Conservation (phyloP, 2,329 filamentous ascomycete species). For the Neurospora crassa region DNA sequence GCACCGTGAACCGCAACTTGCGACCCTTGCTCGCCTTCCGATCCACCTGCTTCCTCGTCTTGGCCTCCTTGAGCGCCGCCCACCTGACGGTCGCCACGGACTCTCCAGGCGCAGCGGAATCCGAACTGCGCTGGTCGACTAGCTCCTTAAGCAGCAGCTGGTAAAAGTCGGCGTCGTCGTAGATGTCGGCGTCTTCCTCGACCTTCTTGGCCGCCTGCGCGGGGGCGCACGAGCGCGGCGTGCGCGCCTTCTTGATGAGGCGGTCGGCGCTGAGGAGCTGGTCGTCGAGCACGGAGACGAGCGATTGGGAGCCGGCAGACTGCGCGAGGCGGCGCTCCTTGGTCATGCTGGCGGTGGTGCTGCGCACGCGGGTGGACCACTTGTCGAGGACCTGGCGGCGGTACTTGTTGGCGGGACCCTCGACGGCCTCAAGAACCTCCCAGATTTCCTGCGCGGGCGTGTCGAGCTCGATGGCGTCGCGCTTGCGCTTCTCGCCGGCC, state of each 20-base stretch:
- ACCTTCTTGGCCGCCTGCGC: constrained; percentile 51
- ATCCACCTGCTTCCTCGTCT: constrained; percentile 76
- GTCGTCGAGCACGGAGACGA: constrained; percentile 58
- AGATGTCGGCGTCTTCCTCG: constrained; percentile 54
- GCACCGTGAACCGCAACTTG: constrained; percentile 88
- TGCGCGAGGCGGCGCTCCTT: constrained; percentile 25
- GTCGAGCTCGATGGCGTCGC: constrained; percentile 35
- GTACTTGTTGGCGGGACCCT: constrained; percentile 47
- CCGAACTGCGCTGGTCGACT: constrained; percentile 75
- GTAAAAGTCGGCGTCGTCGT: constrained; percentile 94
- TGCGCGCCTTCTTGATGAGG: constrained; percentile 57
- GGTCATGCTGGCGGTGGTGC: constrained; percentile 33
- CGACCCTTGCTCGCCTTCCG: constrained; percentile 91
- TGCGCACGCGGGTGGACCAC: constrained; percentile 76
- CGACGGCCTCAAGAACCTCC: constrained; percentile 58
- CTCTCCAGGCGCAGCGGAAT: constrained; percentile 40
- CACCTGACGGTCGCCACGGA: constrained; percentile 48
- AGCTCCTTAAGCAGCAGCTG: constrained; percentile 86
- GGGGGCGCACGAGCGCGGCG: constrained; percentile 68
- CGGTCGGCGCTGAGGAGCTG: constrained; percentile 60
- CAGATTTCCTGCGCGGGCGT: constrained; percentile 60
- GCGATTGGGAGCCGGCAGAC: constrained; percentile 47
- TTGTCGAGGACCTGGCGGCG: constrained; percentile 72
- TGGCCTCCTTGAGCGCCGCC: constrained; percentile 64
- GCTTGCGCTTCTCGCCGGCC: constrained; percentile 53